Evolutionary conservation across 75 land plant species (phyloP).

Genomic region (Ceratopteris richardii): DNA sequence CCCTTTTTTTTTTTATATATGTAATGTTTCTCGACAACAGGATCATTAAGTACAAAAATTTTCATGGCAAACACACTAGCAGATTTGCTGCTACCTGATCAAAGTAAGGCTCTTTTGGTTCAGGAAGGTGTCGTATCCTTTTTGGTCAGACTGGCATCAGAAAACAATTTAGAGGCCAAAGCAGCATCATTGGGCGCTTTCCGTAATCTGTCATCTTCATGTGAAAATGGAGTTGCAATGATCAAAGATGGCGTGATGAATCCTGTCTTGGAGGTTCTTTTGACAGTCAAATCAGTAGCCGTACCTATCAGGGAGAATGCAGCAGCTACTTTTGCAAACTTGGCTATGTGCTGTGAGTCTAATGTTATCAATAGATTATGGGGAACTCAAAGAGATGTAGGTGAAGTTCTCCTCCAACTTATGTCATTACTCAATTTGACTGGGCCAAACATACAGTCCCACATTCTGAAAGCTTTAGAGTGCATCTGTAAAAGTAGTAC

Average conservation of each 20-base stretch:
- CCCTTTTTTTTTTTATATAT: no score
- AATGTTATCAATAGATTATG: slow-evolving; percentile 10
- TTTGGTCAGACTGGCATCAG: slow-evolving; percentile 39
- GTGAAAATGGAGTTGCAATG: slow-evolving; percentile 28
- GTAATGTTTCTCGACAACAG: no score
- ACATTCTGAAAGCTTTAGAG: slow-evolving; percentile 45
- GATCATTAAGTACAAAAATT: slow-evolving; percentile 50
- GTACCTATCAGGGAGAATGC: slow-evolving; percentile 55
- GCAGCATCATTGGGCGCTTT: slow-evolving; percentile 47
- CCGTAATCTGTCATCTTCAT: slow-evolving; percentile 32
- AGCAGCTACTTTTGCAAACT: slow-evolving; percentile 45
- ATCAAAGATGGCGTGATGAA: slow-evolving; percentile 30
- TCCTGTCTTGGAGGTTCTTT: slow-evolving; percentile 47
- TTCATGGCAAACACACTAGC: slow-evolving; percentile 59
- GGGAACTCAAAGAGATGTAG: slow-evolving; percentile 25
- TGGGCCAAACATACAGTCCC: slow-evolving; percentile 41
- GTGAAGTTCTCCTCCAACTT: slow-evolving; percentile 41
- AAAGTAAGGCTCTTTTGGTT: slow-evolving; percentile 39
- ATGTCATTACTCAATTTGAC: slow-evolving; percentile 49
- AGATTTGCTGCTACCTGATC: slow-evolving; percentile 52
- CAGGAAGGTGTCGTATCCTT: slow-evolving; percentile 44
- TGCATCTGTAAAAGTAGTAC: slow-evolving; percentile 24
- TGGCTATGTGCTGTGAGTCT: slow-evolving; percentile 22
- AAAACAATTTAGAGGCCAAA: slow-evolving; percentile 57
- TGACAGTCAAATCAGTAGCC: slow-evolving; percentile 48